These are phyloP conservation scores for Fraxinus dipetala DNA, from an alignment of 305 asterid species.

Conservation along the genomic window DNA sequence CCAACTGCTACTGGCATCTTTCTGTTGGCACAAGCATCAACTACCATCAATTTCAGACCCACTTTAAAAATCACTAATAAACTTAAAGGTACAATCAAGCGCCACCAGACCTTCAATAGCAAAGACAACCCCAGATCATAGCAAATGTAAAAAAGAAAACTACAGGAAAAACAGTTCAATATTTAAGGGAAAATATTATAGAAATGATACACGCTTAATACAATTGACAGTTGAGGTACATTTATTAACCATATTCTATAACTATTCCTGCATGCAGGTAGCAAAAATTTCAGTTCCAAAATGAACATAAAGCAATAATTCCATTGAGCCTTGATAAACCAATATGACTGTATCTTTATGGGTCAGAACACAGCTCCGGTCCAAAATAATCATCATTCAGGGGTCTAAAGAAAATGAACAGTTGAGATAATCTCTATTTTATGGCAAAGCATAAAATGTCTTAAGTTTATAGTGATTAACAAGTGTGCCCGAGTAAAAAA, in stretches of 20 bases:
- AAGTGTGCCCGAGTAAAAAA: not conserved
- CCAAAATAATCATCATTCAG: not conserved
- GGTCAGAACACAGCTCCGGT: not conserved
- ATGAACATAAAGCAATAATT: not conserved
- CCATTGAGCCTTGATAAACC: not conserved
- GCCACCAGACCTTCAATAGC: not conserved
- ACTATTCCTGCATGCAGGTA: not conserved
- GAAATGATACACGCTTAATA: not conserved
- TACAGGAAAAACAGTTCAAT: not conserved
- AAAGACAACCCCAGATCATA: not conserved
- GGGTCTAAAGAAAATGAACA: not conserved
- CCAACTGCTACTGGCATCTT: slow-evolving; percentile 6
- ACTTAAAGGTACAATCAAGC: not conserved
- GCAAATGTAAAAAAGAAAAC: not conserved
- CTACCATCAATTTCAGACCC: not conserved
- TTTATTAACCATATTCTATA: not conserved
- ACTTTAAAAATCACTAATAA: not conserved
- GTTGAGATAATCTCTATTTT: not conserved
- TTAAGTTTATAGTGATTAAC: not conserved
- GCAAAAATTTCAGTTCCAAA: not conserved
- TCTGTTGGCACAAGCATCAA: not conserved
- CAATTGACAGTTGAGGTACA: not conserved
- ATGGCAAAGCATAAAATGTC: not conserved
- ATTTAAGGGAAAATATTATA: not conserved
- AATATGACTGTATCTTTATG: not conserved